Base-by-base conservation (phyloP, 2,329 filamentous ascomycete genomes). In the Ustulina deusta region DNA sequence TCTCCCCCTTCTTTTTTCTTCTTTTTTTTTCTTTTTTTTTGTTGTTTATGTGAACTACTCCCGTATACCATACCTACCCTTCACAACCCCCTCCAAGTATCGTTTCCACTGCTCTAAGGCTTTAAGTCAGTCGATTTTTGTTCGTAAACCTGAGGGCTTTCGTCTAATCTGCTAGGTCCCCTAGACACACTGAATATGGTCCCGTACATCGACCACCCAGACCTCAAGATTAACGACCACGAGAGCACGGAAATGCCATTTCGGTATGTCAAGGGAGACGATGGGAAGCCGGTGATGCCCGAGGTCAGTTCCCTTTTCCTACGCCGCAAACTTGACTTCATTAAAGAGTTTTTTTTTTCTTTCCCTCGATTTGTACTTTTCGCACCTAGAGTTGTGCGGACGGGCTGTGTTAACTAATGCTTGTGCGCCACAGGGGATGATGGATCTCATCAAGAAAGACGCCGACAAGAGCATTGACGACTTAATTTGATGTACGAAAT, bases 191-290 rank as follows among this genome's bases (percentile, higher is more conserved):
- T 99, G 54, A 89, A 92, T 63, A 84, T 94, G 72, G 91, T 99
- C 38, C 85, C 89, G 1, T 97, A 96, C 77, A 80, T 96, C 38
- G 94, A 98, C 78, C 90, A 93, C 76, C 96, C 96, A 0, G 95
- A 98, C 77, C 87, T 99, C 77, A 90, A 90, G 77, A 91, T 98
- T 79, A 93, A 93, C 79, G 90, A 96, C 78, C 91, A 97, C 76
- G 96, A 99, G 82, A 96, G 92, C 79, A 97, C 94, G 0, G 87
- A 97, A 80, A 98, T 99, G 96, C 96, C 96, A 0, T 99, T 99
- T 81, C 93, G 96, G 73, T 99, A 99, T 78, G 94, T 99, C 58
- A 91, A 88, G 77, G 90, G 87, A 59, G 82, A 87, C 11, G 84
- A 92, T 64, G 93, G 92, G 51, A 85, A 93, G 73, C 93, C 94